Evolutionary conservation across 306 rosid genomes (phyloP), one percentile per base, ranked within the genome.

Genomic region (Sicyos edulis): DNA sequence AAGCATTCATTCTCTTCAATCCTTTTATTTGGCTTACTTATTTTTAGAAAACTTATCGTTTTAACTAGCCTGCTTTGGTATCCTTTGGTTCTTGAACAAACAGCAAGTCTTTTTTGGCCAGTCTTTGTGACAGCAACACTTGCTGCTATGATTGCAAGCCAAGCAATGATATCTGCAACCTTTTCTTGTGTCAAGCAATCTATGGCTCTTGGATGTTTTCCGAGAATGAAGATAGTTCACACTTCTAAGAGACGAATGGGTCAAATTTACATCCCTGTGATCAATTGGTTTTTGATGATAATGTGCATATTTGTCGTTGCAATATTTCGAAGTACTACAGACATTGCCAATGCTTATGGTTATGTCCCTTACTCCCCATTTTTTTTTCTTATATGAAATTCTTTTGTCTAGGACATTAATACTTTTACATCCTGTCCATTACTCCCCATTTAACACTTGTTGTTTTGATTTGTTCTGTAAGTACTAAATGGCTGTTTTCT

Each of bases 91-190:
- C 58, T 22, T 76, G 79, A 75, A 81, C 45, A 75, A 83, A 55
- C 95, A 93, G 98, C 66, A n/a, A 59, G 78, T 76, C 84, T 93
- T 74, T 93, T 93, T 85, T 93, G 98, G 97, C 98, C 98, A 14
- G 88, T 93, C 83, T 83, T 93, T 61, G 90, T 87, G 78, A 61
- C 87, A 74, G 98, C 98, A 60, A 85, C 98, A 61, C 88, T 93
- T 65, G 98, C 96, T 66, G 97, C 97, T 44, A 90, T 93, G 96
- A 88, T 93, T 88, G 98, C 98, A 47, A 93, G 97, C 87, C 98
- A 93, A 86, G 97, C 98, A 49, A 93, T 93, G 97, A 93, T 93
- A 82, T 93, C 97, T 52, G 98, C 98, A 74, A 93, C 98, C 13
- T 93, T 93, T 85, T 93, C 97, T 53, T 93, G 98, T 37, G 90